phyloP scores from a whole-genome alignment of 202 grass and related monocot genomes.

The Panicum hallii region DNA sequence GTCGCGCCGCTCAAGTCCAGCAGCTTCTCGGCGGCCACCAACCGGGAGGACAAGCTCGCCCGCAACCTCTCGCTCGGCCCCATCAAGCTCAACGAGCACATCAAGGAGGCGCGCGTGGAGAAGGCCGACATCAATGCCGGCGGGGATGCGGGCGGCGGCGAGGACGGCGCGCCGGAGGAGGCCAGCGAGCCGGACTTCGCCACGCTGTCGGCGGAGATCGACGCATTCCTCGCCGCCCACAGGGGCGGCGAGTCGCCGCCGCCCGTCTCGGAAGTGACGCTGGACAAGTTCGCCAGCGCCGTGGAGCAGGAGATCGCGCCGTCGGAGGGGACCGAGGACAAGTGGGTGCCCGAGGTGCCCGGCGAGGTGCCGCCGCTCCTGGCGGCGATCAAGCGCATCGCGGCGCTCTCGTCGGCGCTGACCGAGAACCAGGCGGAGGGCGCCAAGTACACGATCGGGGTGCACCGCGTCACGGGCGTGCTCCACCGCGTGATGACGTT shows the following conservation, averaged over 20 bases:
- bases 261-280: constrained; percentile 61
- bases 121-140: not conserved
- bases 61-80: constrained; percentile 87
- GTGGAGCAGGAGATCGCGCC: constrained; percentile 67
- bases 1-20: constrained; percentile 73
- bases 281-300: constrained; percentile 60
- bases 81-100: constrained; percentile 61
- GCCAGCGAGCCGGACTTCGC: constrained; percentile 51
- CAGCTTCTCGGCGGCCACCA: constrained; percentile 74
- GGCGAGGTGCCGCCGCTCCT: constrained; percentile 54
- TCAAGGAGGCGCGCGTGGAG: constrained; percentile 58
- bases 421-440: not conserved
- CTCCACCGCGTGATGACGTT: constrained; percentile 77
- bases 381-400: constrained; percentile 53
- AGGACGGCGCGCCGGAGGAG: constrained; percentile 34
- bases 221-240: constrained; percentile 57
- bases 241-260: not conserved
- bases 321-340: constrained; percentile 61
- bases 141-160: not conserved
- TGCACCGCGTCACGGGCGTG: constrained; percentile 69
- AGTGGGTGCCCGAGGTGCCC: constrained; percentile 39
- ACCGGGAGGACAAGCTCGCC: constrained; percentile 74
- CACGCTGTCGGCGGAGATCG: constrained; percentile 65
- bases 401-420: constrained; percentile 48
- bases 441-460: constrained; percentile 46